Base-by-base conservation (phyloP, 1,284 basidiomycete species). In the Puccinia horiana region DNA sequence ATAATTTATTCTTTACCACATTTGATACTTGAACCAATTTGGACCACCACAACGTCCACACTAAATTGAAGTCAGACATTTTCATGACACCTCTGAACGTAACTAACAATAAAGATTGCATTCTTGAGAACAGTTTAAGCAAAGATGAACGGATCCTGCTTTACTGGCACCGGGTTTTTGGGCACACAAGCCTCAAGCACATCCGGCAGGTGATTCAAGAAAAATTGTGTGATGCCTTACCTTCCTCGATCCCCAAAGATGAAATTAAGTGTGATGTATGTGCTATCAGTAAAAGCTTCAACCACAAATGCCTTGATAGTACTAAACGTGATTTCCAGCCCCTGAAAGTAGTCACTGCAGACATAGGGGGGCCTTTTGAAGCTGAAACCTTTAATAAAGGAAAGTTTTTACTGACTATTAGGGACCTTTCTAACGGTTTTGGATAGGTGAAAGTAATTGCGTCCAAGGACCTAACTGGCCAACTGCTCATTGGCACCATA, bases 351-450 rank as follows among this genome's bases (percentile, higher is more conserved):
- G 11, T 70, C 14, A 20, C 67, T 42, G 67, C 40, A 4, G 67
- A 70, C 23, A 29, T 70, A 5, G 40, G 40, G 9, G 67, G 67
- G n/a, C 67, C 67, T 23, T 70, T 70, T 42, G 67, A 70, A 42
- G 67, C 14, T 11, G 44, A 42, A 12, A 70, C 44, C 5, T 70
- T 40, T n/a, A 49, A 42, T n/a, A 70, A 70, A 42, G 67, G 67
- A 35, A 42, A 42, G n/a, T 70, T 14, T 49, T 12, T 49, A 8
- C 67, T 70, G 40, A 70, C 67, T 3, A 70, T 70, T 35, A 6
- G 40, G 44, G 67, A 70, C n/a, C n/a, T n/a, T n/a, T n/a, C n/a
- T n/a, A n/a, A n/a, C n/a, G n/a, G n/a, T n/a, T n/a, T 49, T 23
- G 23, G 49, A 4, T 4, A 52, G 18, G 49, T 23, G 18, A 52